Conservation (phyloP, 768 basidiomycete species). For the Boletus rubescentipes region DNA sequence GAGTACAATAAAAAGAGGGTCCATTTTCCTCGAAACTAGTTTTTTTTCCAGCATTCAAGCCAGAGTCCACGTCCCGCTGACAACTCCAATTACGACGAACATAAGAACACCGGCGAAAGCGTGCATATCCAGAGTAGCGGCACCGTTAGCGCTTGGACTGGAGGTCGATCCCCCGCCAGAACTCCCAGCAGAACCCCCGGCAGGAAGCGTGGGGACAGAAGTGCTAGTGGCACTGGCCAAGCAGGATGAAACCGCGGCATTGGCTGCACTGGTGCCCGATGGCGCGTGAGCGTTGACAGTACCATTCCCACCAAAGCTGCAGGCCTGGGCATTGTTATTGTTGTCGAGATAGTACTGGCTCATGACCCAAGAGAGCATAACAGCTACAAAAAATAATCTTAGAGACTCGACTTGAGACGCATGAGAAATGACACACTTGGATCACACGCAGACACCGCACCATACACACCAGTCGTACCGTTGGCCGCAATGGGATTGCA, state of each 20-base stretch:
- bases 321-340: slow-evolving; percentile 57
- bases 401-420: background rate
- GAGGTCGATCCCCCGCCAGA: slow-evolving; percentile 25
- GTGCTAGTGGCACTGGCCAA: slow-evolving; percentile 61
- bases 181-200: slow-evolving; percentile 27
- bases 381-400: slow-evolving; percentile 40
- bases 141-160: slow-evolving; percentile 22
- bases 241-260: slow-evolving; percentile 64
- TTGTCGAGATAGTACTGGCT: slow-evolving; percentile 70
- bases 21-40: slow-evolving; percentile 6
- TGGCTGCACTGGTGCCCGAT: slow-evolving; percentile 46
- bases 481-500: slow-evolving; percentile 73
- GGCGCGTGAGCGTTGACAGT: slow-evolving; percentile 64
- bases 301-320: slow-evolving; percentile 83
- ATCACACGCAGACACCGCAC: slow-evolving; percentile 72
- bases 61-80: slow-evolving; percentile 46
- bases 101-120: slow-evolving; percentile 38
- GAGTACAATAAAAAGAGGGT: background rate
- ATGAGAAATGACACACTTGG: slow-evolving; percentile 51
- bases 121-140: slow-evolving; percentile 30
- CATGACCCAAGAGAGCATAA: slow-evolving; percentile 83
- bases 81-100: slow-evolving; percentile 37
- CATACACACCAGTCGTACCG: slow-evolving; percentile 76
- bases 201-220: slow-evolving; percentile 56
- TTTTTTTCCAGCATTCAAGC: slow-evolving; percentile 22